Percentiles rank a stretch among this genome's conserved stretches.
Conservation (phyloP, 192 early-diverging fungal species). For the Rhizophagus clarus region DNA sequence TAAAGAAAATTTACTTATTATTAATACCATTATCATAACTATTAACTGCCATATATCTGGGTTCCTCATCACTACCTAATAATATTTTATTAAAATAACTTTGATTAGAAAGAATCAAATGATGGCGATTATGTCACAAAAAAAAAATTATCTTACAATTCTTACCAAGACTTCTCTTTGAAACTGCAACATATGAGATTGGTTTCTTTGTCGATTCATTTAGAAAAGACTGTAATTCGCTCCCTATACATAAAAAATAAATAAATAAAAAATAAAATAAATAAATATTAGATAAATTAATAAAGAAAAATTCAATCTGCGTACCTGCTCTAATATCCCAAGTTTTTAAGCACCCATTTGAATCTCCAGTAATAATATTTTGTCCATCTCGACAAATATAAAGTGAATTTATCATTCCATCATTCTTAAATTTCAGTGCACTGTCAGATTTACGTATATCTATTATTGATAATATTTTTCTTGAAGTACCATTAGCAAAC, state of each 20-base stretch:
- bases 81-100: slow-evolving; percentile 20
- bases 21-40: slow-evolving; percentile 86
- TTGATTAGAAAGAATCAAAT: not conserved
- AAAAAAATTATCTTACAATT: not conserved
- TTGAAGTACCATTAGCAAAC: slow-evolving; percentile 79
- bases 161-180: slow-evolving; percentile 41
- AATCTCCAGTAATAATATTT: slow-evolving; percentile 82
- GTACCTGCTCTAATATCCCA: slow-evolving; percentile 86
- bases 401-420: slow-evolving; percentile 82
- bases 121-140: not conserved
- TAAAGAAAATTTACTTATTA: not conserved
- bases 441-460: slow-evolving; percentile 59
- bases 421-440: slow-evolving; percentile 56
- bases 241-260: slow-evolving; percentile 9
- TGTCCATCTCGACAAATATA: slow-evolving; percentile 74
- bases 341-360: slow-evolving; percentile 83
- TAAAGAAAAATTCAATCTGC: slow-evolving; percentile 13
- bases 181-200: slow-evolving; percentile 73
- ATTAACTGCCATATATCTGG: slow-evolving; percentile 86
- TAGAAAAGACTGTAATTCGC: slow-evolving; percentile 49
- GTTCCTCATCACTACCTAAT: slow-evolving; percentile 53
- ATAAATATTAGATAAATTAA: too few relatives aligned
- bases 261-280: too few relatives aligned
- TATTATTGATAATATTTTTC: slow-evolving; percentile 68
- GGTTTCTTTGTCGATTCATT: slow-evolving; percentile 75